Percentiles rank a stretch among this genome's conserved stretches.
These are phyloP conservation scores for Ceriops tagal DNA, from an alignment of 345 rosid species.

Conservation along the genomic window DNA sequence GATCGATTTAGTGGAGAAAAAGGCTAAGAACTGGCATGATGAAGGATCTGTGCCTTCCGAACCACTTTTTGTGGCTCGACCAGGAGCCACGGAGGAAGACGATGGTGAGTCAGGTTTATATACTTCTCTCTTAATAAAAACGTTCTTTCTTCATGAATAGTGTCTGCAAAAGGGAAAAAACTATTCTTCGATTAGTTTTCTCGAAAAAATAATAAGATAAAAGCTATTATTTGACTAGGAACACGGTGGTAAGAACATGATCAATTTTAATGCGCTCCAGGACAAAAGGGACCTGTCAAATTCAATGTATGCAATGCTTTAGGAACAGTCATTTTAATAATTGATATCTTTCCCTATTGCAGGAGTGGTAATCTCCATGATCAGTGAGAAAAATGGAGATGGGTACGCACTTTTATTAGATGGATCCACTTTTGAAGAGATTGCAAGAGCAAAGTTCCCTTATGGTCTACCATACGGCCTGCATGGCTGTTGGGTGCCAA, in stretches of 20 bases:
- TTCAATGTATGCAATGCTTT: no score
- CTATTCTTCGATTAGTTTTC: no score
- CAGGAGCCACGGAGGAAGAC: conserved; percentile 79
- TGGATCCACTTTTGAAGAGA: conserved; percentile 78
- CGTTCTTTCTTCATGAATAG: no score
- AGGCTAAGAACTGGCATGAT: conserved; percentile 76
- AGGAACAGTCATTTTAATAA: no score
- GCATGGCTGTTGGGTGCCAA: conserved; percentile 97
- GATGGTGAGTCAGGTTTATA: conserved; percentile 54
- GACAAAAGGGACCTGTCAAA: no score
- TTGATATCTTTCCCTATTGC: not conserved
- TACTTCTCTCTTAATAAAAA: no score
- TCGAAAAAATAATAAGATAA: no score
- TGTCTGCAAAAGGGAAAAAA: no score
- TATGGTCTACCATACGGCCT: conserved; percentile 90
- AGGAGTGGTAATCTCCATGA: conserved; percentile 84
- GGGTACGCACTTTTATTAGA: conserved; percentile 82
- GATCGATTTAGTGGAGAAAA: conserved; percentile 71
- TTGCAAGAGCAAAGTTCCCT: conserved; percentile 90
- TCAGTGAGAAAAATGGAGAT: conserved; percentile 75
- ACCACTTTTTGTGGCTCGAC: conserved; percentile 84
- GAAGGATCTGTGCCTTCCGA: conserved; percentile 86
- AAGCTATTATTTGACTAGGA: no score
- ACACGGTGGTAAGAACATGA: no score
- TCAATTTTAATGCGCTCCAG: no score